Evolutionary conservation across 257 asterid genomes (phyloP).

Genomic region (Solanum gracilifrons): DNA sequence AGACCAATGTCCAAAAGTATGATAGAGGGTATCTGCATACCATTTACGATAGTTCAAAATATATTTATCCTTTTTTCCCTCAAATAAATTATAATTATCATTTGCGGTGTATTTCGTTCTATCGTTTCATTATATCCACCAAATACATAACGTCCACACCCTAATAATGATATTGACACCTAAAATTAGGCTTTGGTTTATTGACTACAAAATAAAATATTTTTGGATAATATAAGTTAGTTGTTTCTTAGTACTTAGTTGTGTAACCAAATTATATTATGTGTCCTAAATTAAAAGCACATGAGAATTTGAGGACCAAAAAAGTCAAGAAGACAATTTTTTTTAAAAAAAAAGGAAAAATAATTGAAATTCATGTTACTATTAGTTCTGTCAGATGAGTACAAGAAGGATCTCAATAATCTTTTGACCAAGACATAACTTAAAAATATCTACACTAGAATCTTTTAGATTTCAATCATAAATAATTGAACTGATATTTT

Average conservation of each 20-base stretch:
- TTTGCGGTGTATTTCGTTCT: not conserved
- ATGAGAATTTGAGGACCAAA: not conserved
- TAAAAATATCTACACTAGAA: not conserved
- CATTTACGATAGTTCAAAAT: too few species aligned
- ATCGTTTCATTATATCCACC: not conserved
- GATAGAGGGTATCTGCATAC: too few species aligned
- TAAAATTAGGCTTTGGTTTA: not conserved
- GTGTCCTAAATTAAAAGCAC: not conserved
- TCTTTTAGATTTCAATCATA: not conserved
- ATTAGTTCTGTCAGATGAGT: not conserved
- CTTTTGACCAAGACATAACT: not conserved
- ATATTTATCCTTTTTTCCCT: too few species aligned
- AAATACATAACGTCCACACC: not conserved
- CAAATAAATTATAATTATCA: not conserved
- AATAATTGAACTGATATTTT: not conserved
- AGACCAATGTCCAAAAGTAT: too few species aligned
- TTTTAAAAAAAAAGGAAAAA: not conserved
- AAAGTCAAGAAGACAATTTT: not conserved
- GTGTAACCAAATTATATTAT: not conserved
- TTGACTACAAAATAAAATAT: not conserved
- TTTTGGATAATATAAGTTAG: not conserved
- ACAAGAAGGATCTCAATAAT: not conserved
- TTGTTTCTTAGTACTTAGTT: not conserved
- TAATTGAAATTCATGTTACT: not conserved
- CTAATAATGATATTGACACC: not conserved